A percentile compares a stretch with the other conserved stretches of the same genome.
Evolutionary conservation across 148 eudicot species (phyloP).

Genomic region (Spergularia marina): DNA sequence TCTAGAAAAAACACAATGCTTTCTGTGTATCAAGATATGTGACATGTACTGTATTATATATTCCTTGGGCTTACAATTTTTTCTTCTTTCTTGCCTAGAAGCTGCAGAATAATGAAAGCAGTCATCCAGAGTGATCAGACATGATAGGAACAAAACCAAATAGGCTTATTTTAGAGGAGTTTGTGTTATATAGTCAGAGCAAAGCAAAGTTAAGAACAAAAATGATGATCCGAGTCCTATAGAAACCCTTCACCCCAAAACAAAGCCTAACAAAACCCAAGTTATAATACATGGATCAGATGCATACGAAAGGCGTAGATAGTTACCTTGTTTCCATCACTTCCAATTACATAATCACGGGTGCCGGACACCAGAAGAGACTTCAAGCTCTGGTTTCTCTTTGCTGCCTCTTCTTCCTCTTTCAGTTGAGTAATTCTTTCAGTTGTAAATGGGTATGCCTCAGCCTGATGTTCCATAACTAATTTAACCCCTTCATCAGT

Average conservation of each 20-base stretch:
- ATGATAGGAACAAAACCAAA: neutral
- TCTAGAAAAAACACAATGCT: neutral
- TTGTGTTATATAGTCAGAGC: neutral
- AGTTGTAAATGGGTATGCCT: conserved; percentile 45
- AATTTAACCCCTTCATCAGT: conserved; percentile 41
- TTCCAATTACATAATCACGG: conserved; percentile 45
- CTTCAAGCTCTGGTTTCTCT: conserved; percentile 41
- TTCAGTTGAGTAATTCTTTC: conserved; percentile 40
- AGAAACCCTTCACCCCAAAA: neutral
- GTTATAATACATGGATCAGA: neutral
- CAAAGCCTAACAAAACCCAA: neutral
- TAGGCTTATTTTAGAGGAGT: neutral
- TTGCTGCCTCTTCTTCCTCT: conserved; percentile 48
- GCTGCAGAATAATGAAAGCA: neutral
- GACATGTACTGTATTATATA: neutral
- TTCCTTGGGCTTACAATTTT: neutral
- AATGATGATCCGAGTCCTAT: neutral
- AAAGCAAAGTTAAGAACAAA: neutral
- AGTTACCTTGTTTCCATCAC: conserved; percentile 37
- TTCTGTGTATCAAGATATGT: neutral
- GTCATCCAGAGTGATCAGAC: neutral
- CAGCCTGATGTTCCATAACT: conserved; percentile 36
- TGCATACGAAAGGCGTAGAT: neutral
- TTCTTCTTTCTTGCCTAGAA: neutral
- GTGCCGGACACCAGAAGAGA: conserved; percentile 40